Evolutionary conservation across 148 eudicot species (phyloP).

Genomic region (Chenopodium berlandieri): DNA sequence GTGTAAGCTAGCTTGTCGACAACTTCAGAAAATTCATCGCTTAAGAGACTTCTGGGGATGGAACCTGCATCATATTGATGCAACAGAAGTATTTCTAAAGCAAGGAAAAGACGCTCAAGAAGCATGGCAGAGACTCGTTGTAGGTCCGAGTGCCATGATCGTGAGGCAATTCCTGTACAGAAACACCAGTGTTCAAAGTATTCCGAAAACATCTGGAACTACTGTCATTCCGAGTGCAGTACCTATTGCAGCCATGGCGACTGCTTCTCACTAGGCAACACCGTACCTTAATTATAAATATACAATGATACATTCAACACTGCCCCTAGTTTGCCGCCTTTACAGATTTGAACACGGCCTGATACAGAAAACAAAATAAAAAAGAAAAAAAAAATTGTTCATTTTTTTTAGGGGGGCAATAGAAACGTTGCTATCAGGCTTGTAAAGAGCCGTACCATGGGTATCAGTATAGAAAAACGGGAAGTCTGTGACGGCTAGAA

Average conservation of each 20-base stretch:
- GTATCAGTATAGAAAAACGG: constrained; percentile 24
- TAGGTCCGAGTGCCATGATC: constrained; percentile 41
- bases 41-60: constrained; percentile 54
- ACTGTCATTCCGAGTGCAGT: constrained; percentile 21
- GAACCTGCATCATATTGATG: constrained; percentile 66
- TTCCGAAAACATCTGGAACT: constrained; percentile 25
- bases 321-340: constrained; percentile 10
- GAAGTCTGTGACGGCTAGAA: constrained; percentile 21
- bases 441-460: constrained; percentile 31
- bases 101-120: constrained; percentile 39
- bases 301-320: neutral
- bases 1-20: constrained; percentile 52
- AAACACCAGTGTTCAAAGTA: constrained; percentile 21
- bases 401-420: neutral
- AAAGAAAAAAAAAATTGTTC: neutral
- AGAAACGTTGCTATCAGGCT: constrained; percentile 26
- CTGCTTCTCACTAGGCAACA: constrained; percentile 34
- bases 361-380: constrained; percentile 2
- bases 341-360: constrained; percentile 6
- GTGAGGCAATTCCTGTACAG: constrained; percentile 38
- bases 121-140: constrained; percentile 63
- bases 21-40: constrained; percentile 59
- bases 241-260: constrained; percentile 38
- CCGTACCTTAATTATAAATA: neutral
- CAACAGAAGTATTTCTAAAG: constrained; percentile 57